Evolutionary conservation across 1,284 basidiomycete species (phyloP), one percentile per base, ranked within the genome.

Genomic region (Ceraceosorus guamensis): DNA sequence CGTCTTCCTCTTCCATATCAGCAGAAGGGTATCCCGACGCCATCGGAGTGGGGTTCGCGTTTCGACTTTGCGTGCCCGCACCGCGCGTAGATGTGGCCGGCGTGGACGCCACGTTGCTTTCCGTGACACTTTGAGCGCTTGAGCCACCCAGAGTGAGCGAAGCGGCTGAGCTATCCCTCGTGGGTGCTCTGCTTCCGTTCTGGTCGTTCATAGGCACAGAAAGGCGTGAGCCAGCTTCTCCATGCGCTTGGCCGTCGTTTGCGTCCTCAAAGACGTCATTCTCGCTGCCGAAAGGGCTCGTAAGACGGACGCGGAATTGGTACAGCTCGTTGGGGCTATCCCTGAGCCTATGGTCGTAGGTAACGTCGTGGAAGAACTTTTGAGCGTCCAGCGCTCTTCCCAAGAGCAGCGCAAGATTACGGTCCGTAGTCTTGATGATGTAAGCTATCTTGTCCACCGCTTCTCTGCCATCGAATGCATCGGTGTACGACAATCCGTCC

Each of bases 331-430:
- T 82, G 2, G 85, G 80, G 66, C 85, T 90, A 78, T 98, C 95
- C 50, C 95, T 82, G 61, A 99, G 77, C 11, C 93, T 85, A 77
- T 98, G 95, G 73, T 97, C 92, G 76, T 98, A 99, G 6, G 93
- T 96, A 63, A 98, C 95, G 71, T 97, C 95, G 77, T 99, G 95
- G 77, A 98, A 98, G 80, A 93, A 97, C 79, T 97, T 98, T 79
- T 98, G 95, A 11, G 91, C 88, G 74, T 98, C 95, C 55, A 99
- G 81, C 5, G 93, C 91, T 49, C 95, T 84, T 11, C 95, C 95
- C 8, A 98, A 83, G 2, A 99, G 81, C 47, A 98, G 79, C 4
- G 95, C 95, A 24, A 99, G 83, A 77, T 96, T 97, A 16, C 95
- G 84, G 78, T 99, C 95, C 5, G 90, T 91, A 2, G 93, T 98